Conservation (phyloP, 495 filamentous ascomycete species). For the Aspergillus kassunensis region DNA sequence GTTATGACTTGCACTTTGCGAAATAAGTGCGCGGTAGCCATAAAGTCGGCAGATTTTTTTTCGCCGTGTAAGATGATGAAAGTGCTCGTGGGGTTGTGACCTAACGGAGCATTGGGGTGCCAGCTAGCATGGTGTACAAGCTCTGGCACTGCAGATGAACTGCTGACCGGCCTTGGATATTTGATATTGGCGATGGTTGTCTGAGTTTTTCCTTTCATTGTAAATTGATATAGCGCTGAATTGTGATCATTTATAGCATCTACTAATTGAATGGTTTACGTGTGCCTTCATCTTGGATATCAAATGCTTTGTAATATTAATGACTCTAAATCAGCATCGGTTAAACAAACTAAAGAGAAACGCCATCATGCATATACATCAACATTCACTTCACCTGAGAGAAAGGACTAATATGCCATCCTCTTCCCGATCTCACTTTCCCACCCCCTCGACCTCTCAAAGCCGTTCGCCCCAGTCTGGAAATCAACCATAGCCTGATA, state of each 20-base stretch:
- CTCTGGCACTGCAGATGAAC: background rate
- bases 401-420: slow-evolving; percentile 45
- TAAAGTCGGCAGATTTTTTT: background rate
- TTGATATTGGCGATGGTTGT: too few relatives aligned
- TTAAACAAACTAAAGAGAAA: background rate
- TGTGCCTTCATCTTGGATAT: too few relatives aligned
- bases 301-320: too few relatives aligned
- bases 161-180: background rate
- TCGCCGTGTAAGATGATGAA: background rate
- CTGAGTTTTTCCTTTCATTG: background rate
- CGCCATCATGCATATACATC: background rate
- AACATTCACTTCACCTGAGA: too few relatives aligned
- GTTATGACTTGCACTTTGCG: slow-evolving; percentile 97
- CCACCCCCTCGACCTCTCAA: slow-evolving; percentile 83
- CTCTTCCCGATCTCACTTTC: slow-evolving; percentile 89
- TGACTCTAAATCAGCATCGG: too few relatives aligned
- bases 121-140: too few relatives aligned
- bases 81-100: too few relatives aligned
- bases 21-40: slow-evolving; percentile 56
- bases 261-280: too few relatives aligned
- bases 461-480: slow-evolving; percentile 79
- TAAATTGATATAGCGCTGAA: slow-evolving; percentile 1
- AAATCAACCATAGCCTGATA: slow-evolving; percentile 89
- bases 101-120: too few relatives aligned
- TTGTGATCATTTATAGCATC: background rate